Evolutionary conservation across 345 rosid genomes (phyloP).

Genomic region (Citrus inodora): DNA sequence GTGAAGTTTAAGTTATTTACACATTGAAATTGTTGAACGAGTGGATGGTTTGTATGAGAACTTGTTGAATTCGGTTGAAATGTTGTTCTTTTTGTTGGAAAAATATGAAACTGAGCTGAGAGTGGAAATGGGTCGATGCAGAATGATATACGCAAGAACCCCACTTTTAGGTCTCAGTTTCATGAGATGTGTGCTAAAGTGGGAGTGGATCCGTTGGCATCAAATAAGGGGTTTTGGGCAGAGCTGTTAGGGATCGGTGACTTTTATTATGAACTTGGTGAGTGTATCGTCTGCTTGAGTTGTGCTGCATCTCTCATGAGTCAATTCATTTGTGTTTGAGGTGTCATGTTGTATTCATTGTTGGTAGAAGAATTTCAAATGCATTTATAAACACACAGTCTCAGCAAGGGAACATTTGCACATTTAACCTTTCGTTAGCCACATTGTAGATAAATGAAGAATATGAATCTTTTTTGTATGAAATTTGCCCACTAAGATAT

Average conservation of each 20-base stretch:
- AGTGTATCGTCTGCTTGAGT: slow-evolving; percentile 9
- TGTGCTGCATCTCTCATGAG: background rate
- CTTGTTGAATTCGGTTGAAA: background rate
- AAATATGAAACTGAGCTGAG: background rate
- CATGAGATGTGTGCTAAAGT: slow-evolving; percentile 91
- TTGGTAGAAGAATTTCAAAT: background rate
- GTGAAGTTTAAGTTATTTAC: background rate
- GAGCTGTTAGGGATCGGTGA: slow-evolving; percentile 97
- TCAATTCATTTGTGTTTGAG: background rate
- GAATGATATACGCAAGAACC: slow-evolving; percentile 85
- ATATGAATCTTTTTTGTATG: background rate
- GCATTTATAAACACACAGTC: background rate
- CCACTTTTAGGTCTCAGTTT: slow-evolving; percentile 74
- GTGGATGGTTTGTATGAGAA: background rate
- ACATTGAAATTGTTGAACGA: background rate
- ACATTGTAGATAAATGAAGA: background rate
- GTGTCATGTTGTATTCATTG: background rate
- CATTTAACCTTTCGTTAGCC: background rate
- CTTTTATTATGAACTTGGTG: slow-evolving; percentile 93
- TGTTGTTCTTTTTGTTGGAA: background rate
- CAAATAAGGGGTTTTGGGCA: slow-evolving; percentile 94
- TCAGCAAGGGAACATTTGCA: background rate
- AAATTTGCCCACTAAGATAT: background rate
- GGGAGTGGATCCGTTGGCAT: slow-evolving; percentile 95
- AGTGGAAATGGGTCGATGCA: slow-evolving; percentile 27